These are phyloP conservation scores for Endocalyx cinctus DNA, from an alignment of 2,329 filamentous ascomycete genomes.

Conservation along the genomic window DNA sequence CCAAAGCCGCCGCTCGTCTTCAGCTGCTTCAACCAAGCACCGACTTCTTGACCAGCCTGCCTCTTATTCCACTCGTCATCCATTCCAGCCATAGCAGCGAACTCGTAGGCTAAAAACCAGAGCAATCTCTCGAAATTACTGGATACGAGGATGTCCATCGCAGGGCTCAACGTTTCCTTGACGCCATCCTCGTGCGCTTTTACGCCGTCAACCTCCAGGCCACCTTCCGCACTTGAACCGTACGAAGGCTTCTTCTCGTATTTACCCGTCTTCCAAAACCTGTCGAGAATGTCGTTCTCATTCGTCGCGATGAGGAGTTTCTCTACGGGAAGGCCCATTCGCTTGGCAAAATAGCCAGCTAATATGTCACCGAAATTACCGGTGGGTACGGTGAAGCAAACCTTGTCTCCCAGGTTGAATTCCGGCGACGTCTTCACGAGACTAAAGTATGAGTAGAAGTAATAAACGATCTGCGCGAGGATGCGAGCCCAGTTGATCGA, in stretches of 20 bases:
- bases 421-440: conserved; percentile 57
- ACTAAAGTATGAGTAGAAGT: conserved; percentile 90
- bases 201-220: conserved; percentile 58
- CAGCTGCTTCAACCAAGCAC: conserved; percentile 71
- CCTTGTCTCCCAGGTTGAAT: conserved; percentile 61
- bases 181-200: conserved; percentile 68
- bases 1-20: conserved; percentile 79
- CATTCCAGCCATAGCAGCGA: conserved; percentile 54
- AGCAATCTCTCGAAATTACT: conserved; percentile 95
- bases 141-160: conserved; percentile 96
- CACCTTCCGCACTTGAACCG: conserved; percentile 54
- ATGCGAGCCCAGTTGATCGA: conserved; percentile 96
- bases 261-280: conserved; percentile 85
- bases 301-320: conserved; percentile 93
- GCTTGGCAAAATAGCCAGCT: conserved; percentile 84
- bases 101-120: conserved; percentile 84
- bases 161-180: conserved; percentile 87
- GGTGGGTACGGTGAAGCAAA: conserved; percentile 86
- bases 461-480: conserved; percentile 94
- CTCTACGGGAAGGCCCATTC: conserved; percentile 83
- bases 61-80: conserved; percentile 63
- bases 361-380: conserved; percentile 95
- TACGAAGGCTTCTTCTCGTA: conserved; percentile 79
- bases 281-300: conserved; percentile 93
- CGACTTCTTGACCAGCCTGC: conserved; percentile 71